Evolutionary conservation across 768 basidiomycete species (phyloP), one percentile per base, ranked within the genome.

Genomic region (Atractiella rhizophila): DNA sequence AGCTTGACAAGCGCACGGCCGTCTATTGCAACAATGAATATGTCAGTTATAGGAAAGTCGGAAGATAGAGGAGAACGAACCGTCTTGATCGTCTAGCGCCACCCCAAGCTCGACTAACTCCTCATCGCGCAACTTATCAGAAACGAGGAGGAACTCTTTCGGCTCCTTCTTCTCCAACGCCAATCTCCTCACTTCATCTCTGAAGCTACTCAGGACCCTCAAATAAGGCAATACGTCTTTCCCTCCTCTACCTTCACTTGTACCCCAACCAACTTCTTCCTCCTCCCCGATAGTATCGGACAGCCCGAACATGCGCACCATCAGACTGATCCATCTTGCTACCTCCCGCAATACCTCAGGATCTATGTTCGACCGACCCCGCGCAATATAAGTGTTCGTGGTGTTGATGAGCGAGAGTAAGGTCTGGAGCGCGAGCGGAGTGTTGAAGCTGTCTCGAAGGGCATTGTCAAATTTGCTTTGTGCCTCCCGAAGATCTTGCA

Each of bases 401-500:
- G 69, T 67, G 4, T 78, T 77, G 34, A 94, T 71, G 28, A 96
- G 64, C 45, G 85, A 76, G 11, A 76, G 67, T 15, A 96, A 60
- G 42, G 71, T 62, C 50, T 69, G 67, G 19, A 96, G 59, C 0
- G 83, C 86, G 15, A 63, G 66, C 2, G 85, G 82, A 0, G 91
- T 96, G 57, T 96, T 86, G 67, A 96, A 91, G 0, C 86, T 94
- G 58, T 98, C 88, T 60, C 78, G 86, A 35, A 98, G 71, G 0
- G 85, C 79, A 11, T 62, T 65, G 39, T 81, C 73, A 67, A 98
- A 88, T 7, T 68, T 65, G 30, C 66, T 50, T 57, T 86, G 86
- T 35, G 73, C 70, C 39, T 70, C 63, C 48, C 76, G 66, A 27
- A 86, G 64, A 50, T 83, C 67, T 29, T 62, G 62, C 35, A 68